These are phyloP conservation scores for Paecilomyces variotii DNA, from an alignment of 2,329 filamentous ascomycete genomes.

Conservation along the genomic window DNA sequence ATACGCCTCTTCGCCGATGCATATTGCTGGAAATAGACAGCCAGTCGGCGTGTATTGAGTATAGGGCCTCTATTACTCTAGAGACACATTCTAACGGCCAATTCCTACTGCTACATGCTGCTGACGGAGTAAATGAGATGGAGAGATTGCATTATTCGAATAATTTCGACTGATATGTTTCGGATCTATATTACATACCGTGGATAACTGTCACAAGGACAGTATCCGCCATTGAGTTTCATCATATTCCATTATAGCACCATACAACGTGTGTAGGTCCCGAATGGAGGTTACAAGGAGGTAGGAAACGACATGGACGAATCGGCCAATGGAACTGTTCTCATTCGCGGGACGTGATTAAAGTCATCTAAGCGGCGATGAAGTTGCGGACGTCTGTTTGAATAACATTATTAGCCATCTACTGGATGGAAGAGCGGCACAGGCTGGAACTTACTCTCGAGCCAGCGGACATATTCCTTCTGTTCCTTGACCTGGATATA, in stretches of 20 bases:
- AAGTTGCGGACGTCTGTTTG: slow-evolving; percentile 69
- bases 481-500: slow-evolving; percentile 99
- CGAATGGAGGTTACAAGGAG: background rate
- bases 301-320: slow-evolving; percentile 1
- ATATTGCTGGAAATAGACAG: no score
- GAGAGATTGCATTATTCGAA: background rate
- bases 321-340: background rate
- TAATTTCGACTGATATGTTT: background rate
- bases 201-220: slow-evolving; percentile 1
- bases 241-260: background rate
- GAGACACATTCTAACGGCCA: no score
- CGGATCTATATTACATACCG: slow-evolving; percentile 10
- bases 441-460: slow-evolving; percentile 52
- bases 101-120: background rate
- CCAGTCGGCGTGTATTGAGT: no score
- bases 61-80: no score
- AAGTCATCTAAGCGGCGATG: slow-evolving; percentile 55
- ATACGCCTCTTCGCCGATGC: no score
- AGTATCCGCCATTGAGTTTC: background rate
- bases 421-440: slow-evolving; percentile 1
- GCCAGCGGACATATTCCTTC: slow-evolving; percentile 88
- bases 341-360: background rate
- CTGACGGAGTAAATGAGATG: background rate
- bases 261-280: background rate
- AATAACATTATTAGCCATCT: slow-evolving; percentile 14